A percentile compares a stretch with the other conserved stretches of the same genome.
Evolutionary conservation across 1,284 basidiomycete genomes (phyloP).

Genomic region (Cryptococcus sp.): DNA sequence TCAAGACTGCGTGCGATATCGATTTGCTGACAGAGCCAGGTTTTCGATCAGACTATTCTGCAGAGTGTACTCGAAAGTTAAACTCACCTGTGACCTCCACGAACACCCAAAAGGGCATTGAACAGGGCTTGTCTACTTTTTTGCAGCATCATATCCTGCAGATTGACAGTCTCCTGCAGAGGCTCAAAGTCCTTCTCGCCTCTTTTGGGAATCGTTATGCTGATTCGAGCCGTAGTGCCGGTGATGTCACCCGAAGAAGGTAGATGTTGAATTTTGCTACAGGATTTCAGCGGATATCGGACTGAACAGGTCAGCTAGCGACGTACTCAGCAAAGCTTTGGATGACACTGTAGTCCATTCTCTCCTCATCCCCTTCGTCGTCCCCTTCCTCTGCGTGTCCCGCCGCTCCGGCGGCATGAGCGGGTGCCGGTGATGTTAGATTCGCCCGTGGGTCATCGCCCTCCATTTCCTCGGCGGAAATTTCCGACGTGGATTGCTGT

Average conservation of each 20-base stretch:
- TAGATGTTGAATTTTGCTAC: conserved; percentile 45
- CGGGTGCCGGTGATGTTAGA: neutral
- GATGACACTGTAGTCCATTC: conserved; percentile 23
- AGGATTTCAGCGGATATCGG: neutral
- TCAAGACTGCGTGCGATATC: conserved; percentile 51
- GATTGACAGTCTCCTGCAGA: conserved; percentile 61
- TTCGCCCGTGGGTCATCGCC: conserved; percentile 14
- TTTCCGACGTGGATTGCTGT: neutral
- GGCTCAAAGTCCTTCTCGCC: conserved; percentile 98
- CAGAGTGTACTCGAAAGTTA: neutral
- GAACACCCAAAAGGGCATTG: conserved; percentile 68
- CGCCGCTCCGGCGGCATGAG: neutral
- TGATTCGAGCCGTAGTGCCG: conserved; percentile 18
- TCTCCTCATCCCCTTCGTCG: conserved; percentile 23
- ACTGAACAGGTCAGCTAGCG: neutral
- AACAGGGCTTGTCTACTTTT: conserved; percentile 81
- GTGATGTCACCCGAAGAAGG: conserved; percentile 26
- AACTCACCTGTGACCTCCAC: conserved; percentile 70
- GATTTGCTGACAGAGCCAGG: conserved; percentile 40
- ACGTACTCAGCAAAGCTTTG: conserved; percentile 24
- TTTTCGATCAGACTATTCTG: neutral
- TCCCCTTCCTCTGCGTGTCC: conserved; percentile 16
- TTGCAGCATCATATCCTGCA: conserved; percentile 70
- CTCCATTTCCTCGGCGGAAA: conserved; percentile 1
- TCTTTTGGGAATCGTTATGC: conserved; percentile 74